These are phyloP conservation scores for Pilobolus umbonatus DNA, from an alignment of 192 early-diverging fungal genomes.

Conservation along the genomic window DNA sequence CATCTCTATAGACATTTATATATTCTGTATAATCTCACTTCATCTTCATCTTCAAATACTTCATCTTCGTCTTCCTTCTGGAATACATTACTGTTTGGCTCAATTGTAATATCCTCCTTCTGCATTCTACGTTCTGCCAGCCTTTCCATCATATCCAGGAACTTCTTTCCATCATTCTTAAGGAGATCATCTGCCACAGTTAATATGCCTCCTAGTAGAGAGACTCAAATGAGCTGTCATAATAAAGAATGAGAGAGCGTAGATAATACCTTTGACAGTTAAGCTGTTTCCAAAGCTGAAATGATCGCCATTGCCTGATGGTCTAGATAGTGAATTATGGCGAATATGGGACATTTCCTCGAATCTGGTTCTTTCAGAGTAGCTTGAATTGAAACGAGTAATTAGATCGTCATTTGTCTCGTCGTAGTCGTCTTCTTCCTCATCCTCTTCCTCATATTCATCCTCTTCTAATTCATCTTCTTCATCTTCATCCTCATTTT, in stretches of 20 bases:
- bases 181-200: slow-evolving; percentile 85
- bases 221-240: background rate
- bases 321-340: background rate
- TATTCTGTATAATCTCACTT: too few relatives aligned
- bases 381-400: slow-evolving; percentile 1
- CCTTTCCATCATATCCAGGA: slow-evolving; percentile 95
- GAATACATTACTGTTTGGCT: slow-evolving; percentile 34
- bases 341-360: slow-evolving; percentile 2
- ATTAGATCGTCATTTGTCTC: slow-evolving; percentile 7
- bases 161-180: slow-evolving; percentile 91
- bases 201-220: slow-evolving; percentile 48
- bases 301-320: slow-evolving; percentile 21
- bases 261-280: slow-evolving; percentile 67
- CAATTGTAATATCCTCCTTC: slow-evolving; percentile 61
- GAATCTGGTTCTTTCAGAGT: slow-evolving; percentile 1
- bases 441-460: slow-evolving; percentile 13
- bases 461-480: slow-evolving; percentile 14
- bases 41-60: slow-evolving; percentile 51
- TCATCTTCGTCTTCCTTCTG: slow-evolving; percentile 54
- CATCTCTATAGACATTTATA: too few relatives aligned
- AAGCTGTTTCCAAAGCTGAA: slow-evolving; percentile 73
- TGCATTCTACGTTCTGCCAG: slow-evolving; percentile 87
- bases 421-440: slow-evolving; percentile 1
- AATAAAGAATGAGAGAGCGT: background rate
- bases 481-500: slow-evolving; percentile 47